Conservation (phyloP, 352 stramenopile genomes). For the Halophytophthora batemanensis region DNA sequence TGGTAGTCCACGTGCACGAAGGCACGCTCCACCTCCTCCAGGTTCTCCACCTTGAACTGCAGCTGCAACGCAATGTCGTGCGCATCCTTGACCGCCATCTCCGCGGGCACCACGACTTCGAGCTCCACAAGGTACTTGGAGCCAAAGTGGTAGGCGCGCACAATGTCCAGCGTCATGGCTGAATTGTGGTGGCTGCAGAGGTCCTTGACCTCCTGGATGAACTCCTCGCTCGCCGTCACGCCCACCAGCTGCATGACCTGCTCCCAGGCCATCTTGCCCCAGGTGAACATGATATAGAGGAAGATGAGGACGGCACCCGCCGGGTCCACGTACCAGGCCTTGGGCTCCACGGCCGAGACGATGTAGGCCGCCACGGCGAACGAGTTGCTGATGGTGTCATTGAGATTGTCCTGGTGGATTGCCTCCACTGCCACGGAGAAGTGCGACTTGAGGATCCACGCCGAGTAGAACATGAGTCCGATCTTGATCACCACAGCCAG, state of each 20-base stretch:
- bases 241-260: slow-evolving; percentile 83
- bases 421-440: slow-evolving; percentile 48
- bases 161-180: slow-evolving; percentile 85
- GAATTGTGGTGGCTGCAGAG: slow-evolving; percentile 73
- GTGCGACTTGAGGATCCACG: slow-evolving; percentile 50
- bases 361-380: slow-evolving; percentile 83
- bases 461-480: slow-evolving; percentile 59
- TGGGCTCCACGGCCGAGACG: slow-evolving; percentile 36
- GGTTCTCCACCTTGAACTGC: slow-evolving; percentile 92
- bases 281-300: slow-evolving; percentile 92
- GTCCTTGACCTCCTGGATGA: slow-evolving; percentile 86
- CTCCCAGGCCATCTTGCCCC: slow-evolving; percentile 89
- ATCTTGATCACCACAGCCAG: slow-evolving; percentile 70
- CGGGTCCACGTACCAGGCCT: slow-evolving; percentile 89
- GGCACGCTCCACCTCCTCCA: slow-evolving; percentile 90
- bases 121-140: slow-evolving; percentile 94
- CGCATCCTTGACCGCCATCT: slow-evolving; percentile 88
- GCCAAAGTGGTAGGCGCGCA: slow-evolving; percentile 92
- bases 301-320: slow-evolving; percentile 92
- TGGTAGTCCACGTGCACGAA: slow-evolving; percentile 97
- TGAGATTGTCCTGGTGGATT: slow-evolving; percentile 92
- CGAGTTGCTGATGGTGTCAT: slow-evolving; percentile 92
- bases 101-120: slow-evolving; percentile 89
- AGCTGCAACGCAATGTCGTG: slow-evolving; percentile 95
- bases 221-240: slow-evolving; percentile 63